phyloP scores from a whole-genome alignment of 176 grass and related monocot species.

The Eleusine indica region DNA sequence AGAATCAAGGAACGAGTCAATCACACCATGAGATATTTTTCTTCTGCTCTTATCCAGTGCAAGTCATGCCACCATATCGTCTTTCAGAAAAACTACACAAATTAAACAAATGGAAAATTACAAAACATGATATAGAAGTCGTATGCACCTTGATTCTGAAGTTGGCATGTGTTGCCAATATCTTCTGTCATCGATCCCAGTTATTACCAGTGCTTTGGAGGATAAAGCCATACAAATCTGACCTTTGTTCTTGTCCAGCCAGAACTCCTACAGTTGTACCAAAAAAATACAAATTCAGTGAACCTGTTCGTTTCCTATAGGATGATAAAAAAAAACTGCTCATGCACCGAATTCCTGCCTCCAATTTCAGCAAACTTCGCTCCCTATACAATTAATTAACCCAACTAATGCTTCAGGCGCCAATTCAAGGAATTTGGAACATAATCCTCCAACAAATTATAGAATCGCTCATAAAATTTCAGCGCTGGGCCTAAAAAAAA shows the following conservation, averaged over 20 bases:
- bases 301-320: neutral
- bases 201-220: constrained; percentile 79
- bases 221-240: constrained; percentile 81
- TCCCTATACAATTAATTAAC: neutral
- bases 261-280: constrained; percentile 64
- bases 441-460: neutral
- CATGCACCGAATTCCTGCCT: neutral
- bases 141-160: constrained; percentile 75
- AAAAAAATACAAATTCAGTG: constrained; percentile 23
- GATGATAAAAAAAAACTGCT: neutral
- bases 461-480: neutral
- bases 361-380: neutral
- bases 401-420: neutral
- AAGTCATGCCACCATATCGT: constrained; percentile 1
- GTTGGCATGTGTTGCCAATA: constrained; percentile 87
- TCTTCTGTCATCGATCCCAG: constrained; percentile 79
- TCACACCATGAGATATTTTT: constrained; percentile 8
- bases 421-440: neutral
- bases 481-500: neutral
- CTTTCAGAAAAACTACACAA: constrained; percentile 22
- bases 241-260: constrained; percentile 82
- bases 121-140: neutral
- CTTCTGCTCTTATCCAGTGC: constrained; percentile 1
- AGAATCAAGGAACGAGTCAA: constrained; percentile 31
- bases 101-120: constrained; percentile 11